These are phyloP conservation scores for Chalciporus sp. DNA, from an alignment of 1,284 basidiomycete genomes.

Conservation along the genomic window DNA sequence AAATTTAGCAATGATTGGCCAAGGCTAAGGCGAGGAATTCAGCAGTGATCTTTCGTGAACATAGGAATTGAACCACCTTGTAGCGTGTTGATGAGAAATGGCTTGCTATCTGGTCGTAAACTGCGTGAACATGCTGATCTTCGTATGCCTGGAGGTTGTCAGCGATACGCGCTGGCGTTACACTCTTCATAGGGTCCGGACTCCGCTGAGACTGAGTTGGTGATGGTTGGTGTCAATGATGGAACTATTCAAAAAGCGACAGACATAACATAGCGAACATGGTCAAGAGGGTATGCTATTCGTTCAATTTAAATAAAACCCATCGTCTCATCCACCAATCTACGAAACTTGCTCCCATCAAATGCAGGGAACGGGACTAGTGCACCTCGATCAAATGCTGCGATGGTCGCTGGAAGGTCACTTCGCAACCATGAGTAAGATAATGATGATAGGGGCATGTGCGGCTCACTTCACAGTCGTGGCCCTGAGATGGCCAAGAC, in stretches of 20 bases:
- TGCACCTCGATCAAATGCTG: slow-evolving; percentile 44
- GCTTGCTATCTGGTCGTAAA: slow-evolving; percentile 90
- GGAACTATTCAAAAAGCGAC: neutral
- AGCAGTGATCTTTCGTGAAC: slow-evolving; percentile 1
- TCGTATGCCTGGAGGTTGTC: slow-evolving; percentile 63
- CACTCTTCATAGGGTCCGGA: slow-evolving; percentile 24
- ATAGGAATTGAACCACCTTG: slow-evolving; percentile 58
- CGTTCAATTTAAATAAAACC: slow-evolving; percentile 45
- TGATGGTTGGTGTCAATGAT: neutral
- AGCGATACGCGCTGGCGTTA: slow-evolving; percentile 42
- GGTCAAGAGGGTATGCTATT: neutral
- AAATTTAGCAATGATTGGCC: slow-evolving; percentile 91
- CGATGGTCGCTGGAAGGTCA: slow-evolving; percentile 53
- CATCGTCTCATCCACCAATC: slow-evolving; percentile 73
- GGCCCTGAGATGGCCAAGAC: slow-evolving; percentile 65
- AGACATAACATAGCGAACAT: neutral
- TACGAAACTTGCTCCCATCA: slow-evolving; percentile 64
- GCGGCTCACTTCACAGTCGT: slow-evolving; percentile 58
- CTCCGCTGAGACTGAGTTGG: neutral
- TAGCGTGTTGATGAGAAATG: slow-evolving; percentile 95
- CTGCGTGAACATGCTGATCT: slow-evolving; percentile 73
- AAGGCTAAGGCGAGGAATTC: slow-evolving; percentile 60
- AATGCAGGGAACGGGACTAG: slow-evolving; percentile 67
- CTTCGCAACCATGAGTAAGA: slow-evolving; percentile 39
- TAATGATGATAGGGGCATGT: neutral